phyloP scores from a whole-genome alignment of 148 eudicot genomes.

The Persicaria tinctoria region DNA sequence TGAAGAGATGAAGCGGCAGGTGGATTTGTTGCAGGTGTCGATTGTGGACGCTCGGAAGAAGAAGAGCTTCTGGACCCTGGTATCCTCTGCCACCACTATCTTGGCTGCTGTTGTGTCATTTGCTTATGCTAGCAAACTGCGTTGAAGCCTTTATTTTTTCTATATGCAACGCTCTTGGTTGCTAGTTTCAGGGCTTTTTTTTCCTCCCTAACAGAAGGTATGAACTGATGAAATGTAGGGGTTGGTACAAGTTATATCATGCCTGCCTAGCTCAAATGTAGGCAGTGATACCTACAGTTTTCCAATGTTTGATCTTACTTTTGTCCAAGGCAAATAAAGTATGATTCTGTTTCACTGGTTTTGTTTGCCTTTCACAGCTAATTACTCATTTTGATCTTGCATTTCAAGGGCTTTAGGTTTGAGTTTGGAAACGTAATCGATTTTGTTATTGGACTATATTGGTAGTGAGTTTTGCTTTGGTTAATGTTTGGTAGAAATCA shows the following conservation, averaged over 20 bases:
- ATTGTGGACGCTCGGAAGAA: constrained; percentile 49
- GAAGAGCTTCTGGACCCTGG: constrained; percentile 64
- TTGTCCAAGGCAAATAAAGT: constrained; percentile 2
- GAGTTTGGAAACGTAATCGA: no score
- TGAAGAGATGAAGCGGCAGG: constrained; percentile 47
- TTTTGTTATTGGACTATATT: no score
- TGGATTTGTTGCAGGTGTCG: constrained; percentile 36
- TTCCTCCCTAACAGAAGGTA: neutral
- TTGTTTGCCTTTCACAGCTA: neutral
- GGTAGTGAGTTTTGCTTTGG: no score
- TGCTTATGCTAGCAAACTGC: constrained; percentile 56
- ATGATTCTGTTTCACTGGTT: neutral
- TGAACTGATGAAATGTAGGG: neutral
- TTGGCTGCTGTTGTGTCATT: constrained; percentile 65
- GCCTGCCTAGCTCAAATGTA: neutral
- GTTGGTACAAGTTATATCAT: neutral
- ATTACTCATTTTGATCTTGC: neutral
- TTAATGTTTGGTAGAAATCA: no score
- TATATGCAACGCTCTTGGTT: constrained; percentile 3
- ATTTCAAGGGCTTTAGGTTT: no score
- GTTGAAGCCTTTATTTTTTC: constrained; percentile 1
- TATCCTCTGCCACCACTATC: constrained; percentile 70
- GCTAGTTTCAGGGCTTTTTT: neutral
- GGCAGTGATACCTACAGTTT: constrained; percentile 5
- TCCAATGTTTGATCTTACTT: neutral